Conservation (phyloP, 2,329 filamentous ascomycete species). For the Arthrobotrys musiformis region DNA sequence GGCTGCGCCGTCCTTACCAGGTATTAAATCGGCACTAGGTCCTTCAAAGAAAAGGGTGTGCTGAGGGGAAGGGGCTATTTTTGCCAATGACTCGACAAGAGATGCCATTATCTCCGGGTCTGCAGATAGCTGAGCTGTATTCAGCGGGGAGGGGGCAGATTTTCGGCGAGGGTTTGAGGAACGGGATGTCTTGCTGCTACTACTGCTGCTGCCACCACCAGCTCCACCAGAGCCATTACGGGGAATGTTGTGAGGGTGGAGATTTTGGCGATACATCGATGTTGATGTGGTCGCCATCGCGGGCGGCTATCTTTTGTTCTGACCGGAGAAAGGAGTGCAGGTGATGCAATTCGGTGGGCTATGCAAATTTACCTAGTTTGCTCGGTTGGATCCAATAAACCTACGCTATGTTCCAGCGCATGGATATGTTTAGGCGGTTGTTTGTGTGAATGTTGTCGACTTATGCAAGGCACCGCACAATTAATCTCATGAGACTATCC, state of each 20-base stretch:
- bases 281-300: slow-evolving; percentile 52
- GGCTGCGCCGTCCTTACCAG: slow-evolving; percentile 39
- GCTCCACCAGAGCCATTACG: slow-evolving; percentile 43
- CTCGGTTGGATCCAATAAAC: slow-evolving; percentile 46
- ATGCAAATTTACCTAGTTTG: slow-evolving; percentile 53
- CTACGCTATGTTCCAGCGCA: slow-evolving; percentile 48
- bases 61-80: slow-evolving; percentile 59
- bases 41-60: slow-evolving; percentile 59
- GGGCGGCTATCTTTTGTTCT: slow-evolving; percentile 42
- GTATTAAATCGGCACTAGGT: slow-evolving; percentile 54
- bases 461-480: slow-evolving; percentile 54
- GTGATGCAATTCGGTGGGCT: slow-evolving; percentile 47
- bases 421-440: slow-evolving; percentile 28
- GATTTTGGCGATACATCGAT: slow-evolving; percentile 54
- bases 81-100: slow-evolving; percentile 59
- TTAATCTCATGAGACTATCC: slow-evolving; percentile 52
- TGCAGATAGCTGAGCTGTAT: slow-evolving; percentile 51
- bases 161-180: slow-evolving; percentile 50
- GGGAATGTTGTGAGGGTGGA: slow-evolving; percentile 54
- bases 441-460: slow-evolving; percentile 35
- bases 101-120: slow-evolving; percentile 60
- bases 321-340: slow-evolving; percentile 46
- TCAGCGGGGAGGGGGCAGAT: slow-evolving; percentile 50
- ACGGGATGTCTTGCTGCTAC: slow-evolving; percentile 51
- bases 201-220: slow-evolving; percentile 39